Base-by-base conservation (phyloP, 2,329 filamentous ascomycete species). In the Hypoxylon sp. region DNA sequence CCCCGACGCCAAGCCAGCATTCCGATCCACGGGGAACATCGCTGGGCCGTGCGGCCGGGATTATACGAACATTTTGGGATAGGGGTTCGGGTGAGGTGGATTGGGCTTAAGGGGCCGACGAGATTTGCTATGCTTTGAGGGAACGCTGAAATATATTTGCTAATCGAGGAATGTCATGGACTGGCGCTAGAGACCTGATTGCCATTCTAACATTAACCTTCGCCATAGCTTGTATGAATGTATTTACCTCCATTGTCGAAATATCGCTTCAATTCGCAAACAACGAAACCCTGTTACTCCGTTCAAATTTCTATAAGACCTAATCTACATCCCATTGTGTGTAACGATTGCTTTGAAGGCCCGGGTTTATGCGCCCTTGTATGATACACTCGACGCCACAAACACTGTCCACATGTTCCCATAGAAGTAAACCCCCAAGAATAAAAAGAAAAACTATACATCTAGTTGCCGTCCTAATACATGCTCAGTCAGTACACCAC, bases 321-420 rank as follows among this genome's bases (percentile, higher is more conserved):
- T 46, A 51, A 48, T 57, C 30, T 63, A 58, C 61, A 59, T 34
- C 19, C 16, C 39, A 9, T 45, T 43, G 27, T 21, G 39, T 43
- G 48, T 58, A 54, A 45, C 30, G 45, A 56, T 21, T 43, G 25
- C 27, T 48, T 14, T 5, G 21, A 37, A 50, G 12, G 5, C 23
- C 11, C 11, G 37, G 16, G 12, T 46, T 9, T 54, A 41, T 53
- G 9, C 19, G 39, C 34, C 41, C 19, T 12, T 53, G 16, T 52
- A 63, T 59, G 41, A 2, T 63, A 58, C 57, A 64, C 12, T 16
- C 37, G 29, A 55, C 37, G 37, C 45, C 50, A 54, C 43, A 43
- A 46, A 41, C 30, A 32, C 5, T 12, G 4, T 41, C 30, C 29
- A 16, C 21, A 54, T 23, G 14, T 23, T 48, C 48, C 30, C 39